These are phyloP conservation scores for Fraxinus baroniana DNA, from an alignment of 305 asterid genomes.

Conservation along the genomic window DNA sequence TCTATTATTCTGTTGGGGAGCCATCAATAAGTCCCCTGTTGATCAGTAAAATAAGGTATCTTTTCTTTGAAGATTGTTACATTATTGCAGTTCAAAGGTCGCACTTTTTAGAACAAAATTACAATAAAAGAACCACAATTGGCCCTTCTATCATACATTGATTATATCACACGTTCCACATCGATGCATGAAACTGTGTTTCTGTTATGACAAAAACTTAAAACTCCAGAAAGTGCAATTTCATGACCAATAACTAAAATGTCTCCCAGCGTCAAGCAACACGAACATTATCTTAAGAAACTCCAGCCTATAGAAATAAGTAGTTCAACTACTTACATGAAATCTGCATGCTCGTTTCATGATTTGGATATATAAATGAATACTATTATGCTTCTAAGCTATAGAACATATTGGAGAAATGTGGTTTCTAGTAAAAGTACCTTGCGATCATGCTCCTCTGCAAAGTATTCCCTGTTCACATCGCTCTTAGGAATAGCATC, in stretches of 20 bases:
- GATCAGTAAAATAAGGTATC: neutral
- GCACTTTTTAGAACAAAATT: neutral
- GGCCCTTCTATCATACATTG: neutral
- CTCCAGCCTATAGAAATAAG: neutral
- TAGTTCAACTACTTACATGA: neutral
- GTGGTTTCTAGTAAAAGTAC: slow-evolving; percentile 35
- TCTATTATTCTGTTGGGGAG: neutral
- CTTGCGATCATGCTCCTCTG: slow-evolving; percentile 95
- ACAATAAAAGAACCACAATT: neutral
- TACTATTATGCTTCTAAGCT: neutral
- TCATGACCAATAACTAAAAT: neutral
- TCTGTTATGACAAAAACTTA: neutral
- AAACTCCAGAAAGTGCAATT: neutral
- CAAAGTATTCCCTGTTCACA: slow-evolving; percentile 86
- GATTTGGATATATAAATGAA: neutral
- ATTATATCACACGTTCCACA: neutral
- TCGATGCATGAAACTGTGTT: neutral
- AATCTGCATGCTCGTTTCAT: neutral
- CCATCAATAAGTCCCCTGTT: neutral
- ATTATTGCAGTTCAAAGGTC: neutral
- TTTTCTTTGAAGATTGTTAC: neutral
- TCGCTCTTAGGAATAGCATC: slow-evolving; percentile 97
- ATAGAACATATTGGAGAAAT: neutral
- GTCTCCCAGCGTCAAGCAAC: neutral
- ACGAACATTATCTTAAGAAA: neutral